A percentile compares a stretch with the other conserved stretches of the same genome.
Evolutionary conservation across 495 filamentous ascomycete genomes (phyloP).

Genomic region (Aspergillus panamensis): DNA sequence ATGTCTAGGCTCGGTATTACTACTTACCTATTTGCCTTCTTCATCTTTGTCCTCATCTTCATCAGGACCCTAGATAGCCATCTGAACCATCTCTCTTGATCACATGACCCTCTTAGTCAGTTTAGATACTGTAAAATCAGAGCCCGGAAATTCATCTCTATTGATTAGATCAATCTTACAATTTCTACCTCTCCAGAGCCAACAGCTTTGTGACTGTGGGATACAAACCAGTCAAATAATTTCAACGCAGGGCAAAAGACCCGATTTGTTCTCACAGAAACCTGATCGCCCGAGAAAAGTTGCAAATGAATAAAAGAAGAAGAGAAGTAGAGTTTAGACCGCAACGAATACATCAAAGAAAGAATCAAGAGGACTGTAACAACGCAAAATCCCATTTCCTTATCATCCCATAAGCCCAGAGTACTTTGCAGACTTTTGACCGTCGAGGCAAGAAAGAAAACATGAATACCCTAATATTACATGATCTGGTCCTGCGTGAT

Average conservation of each 20-base stretch:
- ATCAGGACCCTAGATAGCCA: too few relatives aligned
- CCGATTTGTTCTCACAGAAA: conserved; percentile 15
- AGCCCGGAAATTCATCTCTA: background rate
- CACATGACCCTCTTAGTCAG: too few relatives aligned
- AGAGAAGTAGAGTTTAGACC: background rate
- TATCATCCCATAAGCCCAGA: conserved; percentile 1
- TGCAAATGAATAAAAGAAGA: conserved; percentile 8
- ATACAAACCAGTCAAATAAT: background rate
- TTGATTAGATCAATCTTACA: background rate
- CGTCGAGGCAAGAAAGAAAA: conserved; percentile 13
- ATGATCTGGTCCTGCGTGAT: conserved; percentile 98
- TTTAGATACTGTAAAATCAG: background rate
- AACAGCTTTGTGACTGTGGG: background rate
- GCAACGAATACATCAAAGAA: conserved; percentile 10
- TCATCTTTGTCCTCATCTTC: too few relatives aligned
- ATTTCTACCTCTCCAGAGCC: conserved; percentile 1
- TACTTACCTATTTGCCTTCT: too few relatives aligned
- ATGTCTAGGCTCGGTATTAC: too few relatives aligned
- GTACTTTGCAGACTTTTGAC: conserved; percentile 20
- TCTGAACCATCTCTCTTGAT: too few relatives aligned
- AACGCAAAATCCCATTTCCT: background rate
- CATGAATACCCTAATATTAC: conserved; percentile 47
- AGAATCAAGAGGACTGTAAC: background rate
- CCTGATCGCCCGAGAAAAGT: conserved; percentile 13
- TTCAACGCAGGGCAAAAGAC: background rate